Evolutionary conservation across 208 protist species (phyloP).

Genomic region (Trypanosoma brucei): DNA sequence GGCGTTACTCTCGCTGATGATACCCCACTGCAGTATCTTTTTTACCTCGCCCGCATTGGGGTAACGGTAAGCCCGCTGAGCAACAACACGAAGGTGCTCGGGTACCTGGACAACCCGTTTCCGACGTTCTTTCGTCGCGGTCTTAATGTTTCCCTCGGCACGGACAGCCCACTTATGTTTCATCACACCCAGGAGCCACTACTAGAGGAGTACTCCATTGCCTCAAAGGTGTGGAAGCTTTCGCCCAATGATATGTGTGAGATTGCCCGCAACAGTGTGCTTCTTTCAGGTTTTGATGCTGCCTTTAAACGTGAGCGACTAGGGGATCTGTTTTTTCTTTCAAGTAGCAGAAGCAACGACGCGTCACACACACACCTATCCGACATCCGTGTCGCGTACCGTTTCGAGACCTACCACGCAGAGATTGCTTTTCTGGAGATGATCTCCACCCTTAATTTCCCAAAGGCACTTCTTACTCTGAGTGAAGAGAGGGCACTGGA

Average conservation of each 20-base stretch:
- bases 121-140: constrained; percentile 92
- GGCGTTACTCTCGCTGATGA: constrained; percentile 93
- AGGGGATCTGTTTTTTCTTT: constrained; percentile 82
- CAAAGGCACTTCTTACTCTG: constrained; percentile 65
- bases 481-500: constrained; percentile 54
- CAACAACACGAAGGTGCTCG: constrained; percentile 98
- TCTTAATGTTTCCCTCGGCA: constrained; percentile 96
- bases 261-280: constrained; percentile 87
- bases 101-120: constrained; percentile 96
- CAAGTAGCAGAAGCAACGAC: constrained; percentile 87
- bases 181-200: constrained; percentile 96
- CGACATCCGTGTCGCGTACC: constrained; percentile 83
- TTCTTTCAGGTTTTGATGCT: constrained; percentile 81
- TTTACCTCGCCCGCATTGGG: constrained; percentile 97
- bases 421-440: constrained; percentile 85
- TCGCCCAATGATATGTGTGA: constrained; percentile 90
- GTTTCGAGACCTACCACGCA: constrained; percentile 88
- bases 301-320: constrained; percentile 81
- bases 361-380: constrained; percentile 75
- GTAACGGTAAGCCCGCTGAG: constrained; percentile 96
- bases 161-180: constrained; percentile 93
- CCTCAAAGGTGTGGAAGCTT: constrained; percentile 91
- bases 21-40: constrained; percentile 96
- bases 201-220: constrained; percentile 91
- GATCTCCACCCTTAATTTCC: constrained; percentile 72